phyloP scores from a whole-genome alignment of 1,284 basidiomycete species.

The Malassezia equina region DNA sequence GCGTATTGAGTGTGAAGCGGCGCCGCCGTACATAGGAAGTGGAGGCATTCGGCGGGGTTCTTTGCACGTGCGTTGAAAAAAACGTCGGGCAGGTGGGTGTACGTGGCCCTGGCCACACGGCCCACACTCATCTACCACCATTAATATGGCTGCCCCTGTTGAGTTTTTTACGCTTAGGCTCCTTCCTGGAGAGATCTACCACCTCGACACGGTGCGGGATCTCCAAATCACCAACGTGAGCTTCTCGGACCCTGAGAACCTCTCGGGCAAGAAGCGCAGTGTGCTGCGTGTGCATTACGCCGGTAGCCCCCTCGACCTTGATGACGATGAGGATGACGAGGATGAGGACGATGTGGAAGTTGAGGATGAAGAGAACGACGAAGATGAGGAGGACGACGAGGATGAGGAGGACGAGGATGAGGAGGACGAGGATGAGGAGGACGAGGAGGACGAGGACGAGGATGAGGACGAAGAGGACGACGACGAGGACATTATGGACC shows the following conservation, averaged over 20 bases:
- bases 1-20: not conserved
- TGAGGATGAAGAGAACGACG: constrained; percentile 47
- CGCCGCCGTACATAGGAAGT: not conserved
- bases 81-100: not conserved
- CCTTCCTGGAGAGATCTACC: constrained; percentile 58
- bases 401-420: constrained; percentile 52
- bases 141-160: constrained; percentile 27
- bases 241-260: constrained; percentile 61
- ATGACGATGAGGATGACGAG: constrained; percentile 54
- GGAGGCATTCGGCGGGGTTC: constrained; percentile 6
- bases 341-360: constrained; percentile 53
- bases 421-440: constrained; percentile 39
- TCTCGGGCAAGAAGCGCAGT: constrained; percentile 59
- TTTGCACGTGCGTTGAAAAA: constrained; percentile 12
- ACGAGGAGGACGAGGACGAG: constrained; percentile 46
- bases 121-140: constrained; percentile 18
- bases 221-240: constrained; percentile 69
- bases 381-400: constrained; percentile 40
- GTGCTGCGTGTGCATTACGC: constrained; percentile 67
- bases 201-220: constrained; percentile 60
- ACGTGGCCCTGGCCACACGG: not conserved
- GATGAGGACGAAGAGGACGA: constrained; percentile 49
- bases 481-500: constrained; percentile 49
- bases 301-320: constrained; percentile 46
- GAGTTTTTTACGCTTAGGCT: constrained; percentile 49